These are phyloP conservation scores for Kwoniella pini DNA, from an alignment of 768 basidiomycete species.

Conservation along the genomic window DNA sequence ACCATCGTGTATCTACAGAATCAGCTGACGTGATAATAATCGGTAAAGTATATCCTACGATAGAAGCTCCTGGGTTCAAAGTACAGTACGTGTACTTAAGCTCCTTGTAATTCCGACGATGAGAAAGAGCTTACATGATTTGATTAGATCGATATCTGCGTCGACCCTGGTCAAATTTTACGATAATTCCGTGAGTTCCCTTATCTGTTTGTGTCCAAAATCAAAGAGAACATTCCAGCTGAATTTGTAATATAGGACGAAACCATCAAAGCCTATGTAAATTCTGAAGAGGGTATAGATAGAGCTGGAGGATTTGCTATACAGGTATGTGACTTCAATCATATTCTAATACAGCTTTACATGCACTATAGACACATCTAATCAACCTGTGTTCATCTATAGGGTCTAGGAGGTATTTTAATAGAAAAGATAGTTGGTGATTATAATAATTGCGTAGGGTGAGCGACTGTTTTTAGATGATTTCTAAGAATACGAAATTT, in stretches of 20 bases:
- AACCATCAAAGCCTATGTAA: conserved; percentile 74
- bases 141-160: conserved; percentile 47
- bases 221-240: no score
- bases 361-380: no score
- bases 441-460: conserved; percentile 79
- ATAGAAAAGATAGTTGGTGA: conserved; percentile 85
- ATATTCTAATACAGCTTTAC: no score
- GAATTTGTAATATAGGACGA: conserved; percentile 36
- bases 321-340: conserved; percentile 62
- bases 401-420: conserved; percentile 75
- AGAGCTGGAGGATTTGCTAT: conserved; percentile 93
- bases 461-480: no score
- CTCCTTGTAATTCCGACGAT: not conserved
- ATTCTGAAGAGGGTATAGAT: conserved; percentile 80
- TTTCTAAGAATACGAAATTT: no score
- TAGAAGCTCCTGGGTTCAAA: conserved; percentile 54
- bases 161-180: conserved; percentile 50
- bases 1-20: not conserved
- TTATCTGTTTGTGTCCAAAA: no score
- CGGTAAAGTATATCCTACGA: conserved; percentile 53
- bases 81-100: conserved; percentile 39
- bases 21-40: not conserved
- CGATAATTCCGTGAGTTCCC: conserved; percentile 51
- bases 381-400: no score
- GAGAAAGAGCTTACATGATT: not conserved